Evolutionary conservation across 257 asterid genomes (phyloP).

Genomic region (Solanum etuberosum): DNA sequence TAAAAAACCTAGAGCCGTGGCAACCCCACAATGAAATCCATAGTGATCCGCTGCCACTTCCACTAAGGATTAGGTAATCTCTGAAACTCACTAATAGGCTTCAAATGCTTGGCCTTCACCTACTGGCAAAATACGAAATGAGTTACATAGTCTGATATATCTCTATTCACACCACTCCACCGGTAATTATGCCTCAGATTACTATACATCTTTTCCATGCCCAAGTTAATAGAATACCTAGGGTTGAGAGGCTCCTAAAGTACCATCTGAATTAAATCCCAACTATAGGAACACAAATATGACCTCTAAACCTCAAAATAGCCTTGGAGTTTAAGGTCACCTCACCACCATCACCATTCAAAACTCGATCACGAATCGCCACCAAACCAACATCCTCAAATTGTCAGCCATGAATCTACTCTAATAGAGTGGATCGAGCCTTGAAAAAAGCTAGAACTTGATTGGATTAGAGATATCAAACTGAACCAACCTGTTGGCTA

Average conservation of each 20-base stretch:
- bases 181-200: not conserved
- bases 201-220: not conserved
- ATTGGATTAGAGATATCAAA: not conserved
- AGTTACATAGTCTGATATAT: not conserved
- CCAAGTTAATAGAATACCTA: not conserved
- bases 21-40: not conserved
- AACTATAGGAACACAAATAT: too few species aligned
- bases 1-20: too few species aligned
- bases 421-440: not conserved
- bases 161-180: not conserved
- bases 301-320: not conserved
- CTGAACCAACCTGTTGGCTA: not conserved
- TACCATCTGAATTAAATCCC: not conserved
- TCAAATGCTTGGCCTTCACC: not conserved
- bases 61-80: not conserved
- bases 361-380: not conserved
- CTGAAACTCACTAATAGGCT: not conserved
- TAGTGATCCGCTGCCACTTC: not conserved
- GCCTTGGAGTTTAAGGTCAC: not conserved
- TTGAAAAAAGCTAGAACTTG: not conserved
- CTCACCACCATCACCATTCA: not conserved
- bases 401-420: not conserved
- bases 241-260: not conserved
- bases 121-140: not conserved
- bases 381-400: not conserved